phyloP scores from a whole-genome alignment of 768 basidiomycete species.

The Mycena epipterygia region DNA sequence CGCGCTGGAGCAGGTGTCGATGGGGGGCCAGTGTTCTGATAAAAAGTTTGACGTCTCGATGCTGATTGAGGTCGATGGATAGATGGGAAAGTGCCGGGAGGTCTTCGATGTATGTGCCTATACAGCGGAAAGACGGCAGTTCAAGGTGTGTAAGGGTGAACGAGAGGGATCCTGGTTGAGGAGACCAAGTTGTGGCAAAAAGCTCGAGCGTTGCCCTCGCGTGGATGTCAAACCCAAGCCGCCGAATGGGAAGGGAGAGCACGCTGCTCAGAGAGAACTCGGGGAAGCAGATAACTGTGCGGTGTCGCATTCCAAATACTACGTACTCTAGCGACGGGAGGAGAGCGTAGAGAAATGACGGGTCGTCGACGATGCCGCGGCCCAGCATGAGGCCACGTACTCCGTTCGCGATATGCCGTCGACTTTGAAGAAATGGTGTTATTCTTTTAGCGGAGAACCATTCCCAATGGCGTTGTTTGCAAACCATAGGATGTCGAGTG shows the following conservation, averaged over 20 bases:
- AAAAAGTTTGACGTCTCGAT: neutral
- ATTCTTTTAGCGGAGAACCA: neutral
- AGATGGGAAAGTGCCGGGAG: slow-evolving; percentile 5
- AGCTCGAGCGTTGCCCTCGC: neutral
- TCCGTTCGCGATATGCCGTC: neutral
- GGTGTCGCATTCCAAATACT: neutral
- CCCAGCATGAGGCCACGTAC: slow-evolving; percentile 7
- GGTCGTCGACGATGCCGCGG: neutral
- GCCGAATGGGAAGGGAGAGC: slow-evolving; percentile 2
- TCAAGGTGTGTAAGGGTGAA: slow-evolving; percentile 7
- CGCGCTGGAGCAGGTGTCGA: neutral
- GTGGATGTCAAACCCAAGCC: neutral
- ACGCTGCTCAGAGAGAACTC: neutral
- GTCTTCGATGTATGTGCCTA: neutral
- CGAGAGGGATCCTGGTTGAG: neutral
- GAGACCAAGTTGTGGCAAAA: neutral
- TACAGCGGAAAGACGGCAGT: neutral
- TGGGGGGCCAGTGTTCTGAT: neutral
- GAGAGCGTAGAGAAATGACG: neutral
- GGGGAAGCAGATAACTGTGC: neutral
- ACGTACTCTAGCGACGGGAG: slow-evolving; percentile 11
- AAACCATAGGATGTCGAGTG: neutral
- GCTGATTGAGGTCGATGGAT: neutral
- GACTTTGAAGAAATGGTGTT: neutral
- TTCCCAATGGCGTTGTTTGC: neutral